phyloP scores from a whole-genome alignment of 306 rosid genomes.

The Luffa acutangula region DNA sequence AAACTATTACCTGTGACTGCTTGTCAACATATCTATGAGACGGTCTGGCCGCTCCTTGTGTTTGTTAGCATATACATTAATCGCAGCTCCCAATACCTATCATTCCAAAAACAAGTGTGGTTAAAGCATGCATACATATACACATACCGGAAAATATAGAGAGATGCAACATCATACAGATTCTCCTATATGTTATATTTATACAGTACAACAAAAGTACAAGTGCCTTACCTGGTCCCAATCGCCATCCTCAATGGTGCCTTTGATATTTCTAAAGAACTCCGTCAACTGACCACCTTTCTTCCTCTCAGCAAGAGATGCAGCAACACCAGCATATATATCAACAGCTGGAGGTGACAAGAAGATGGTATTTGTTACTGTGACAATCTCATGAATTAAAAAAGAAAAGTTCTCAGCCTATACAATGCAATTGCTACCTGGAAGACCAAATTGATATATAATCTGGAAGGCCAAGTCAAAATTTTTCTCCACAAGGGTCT shows the following conservation, averaged over 20 bases:
- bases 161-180: background rate
- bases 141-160: background rate
- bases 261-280: conserved; percentile 80
- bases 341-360: conserved; percentile 62
- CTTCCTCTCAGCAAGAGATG: conserved; percentile 95
- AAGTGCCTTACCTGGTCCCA: conserved; percentile 80
- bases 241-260: conserved; percentile 90
- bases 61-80: conserved; percentile 92
- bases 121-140: background rate
- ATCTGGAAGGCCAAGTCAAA: conserved; percentile 94
- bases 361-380: conserved; percentile 10
- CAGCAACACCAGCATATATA: conserved; percentile 92
- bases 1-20: conserved; percentile 77
- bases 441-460: conserved; percentile 84
- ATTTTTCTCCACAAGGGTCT: conserved; percentile 87
- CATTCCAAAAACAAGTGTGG: background rate
- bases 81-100: conserved; percentile 95
- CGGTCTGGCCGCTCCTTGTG: conserved; percentile 99
- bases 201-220: background rate
- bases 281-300: conserved; percentile 86
- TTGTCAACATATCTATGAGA: conserved; percentile 92
- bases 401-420: background rate
- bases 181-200: background rate
- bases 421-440: conserved; percentile 42
- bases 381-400: background rate